phyloP scores from a whole-genome alignment of 768 basidiomycete species.

The Fomitopsis pulvina region DNA sequence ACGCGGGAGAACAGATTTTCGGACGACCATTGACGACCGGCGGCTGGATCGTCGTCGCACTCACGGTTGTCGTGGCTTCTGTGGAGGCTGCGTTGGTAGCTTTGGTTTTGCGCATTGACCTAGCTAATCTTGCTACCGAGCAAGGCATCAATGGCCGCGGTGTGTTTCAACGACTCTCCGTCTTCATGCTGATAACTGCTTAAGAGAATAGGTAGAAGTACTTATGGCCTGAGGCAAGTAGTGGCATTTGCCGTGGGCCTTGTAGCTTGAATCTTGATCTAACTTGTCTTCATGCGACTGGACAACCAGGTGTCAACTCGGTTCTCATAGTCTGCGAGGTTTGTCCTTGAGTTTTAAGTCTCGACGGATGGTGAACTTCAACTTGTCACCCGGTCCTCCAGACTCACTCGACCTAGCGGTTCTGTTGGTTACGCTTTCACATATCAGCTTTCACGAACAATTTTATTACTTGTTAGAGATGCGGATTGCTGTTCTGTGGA shows the following conservation, averaged over 20 bases:
- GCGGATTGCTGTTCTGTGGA: too few relatives aligned
- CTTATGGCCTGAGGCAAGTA: not conserved
- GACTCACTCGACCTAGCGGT: too few relatives aligned
- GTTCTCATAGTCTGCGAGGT: not conserved
- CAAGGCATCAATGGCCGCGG: not conserved
- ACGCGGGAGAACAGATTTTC: slow-evolving; percentile 54
- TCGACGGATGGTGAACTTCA: too few relatives aligned
- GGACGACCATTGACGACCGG: slow-evolving; percentile 78
- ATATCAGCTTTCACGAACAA: too few relatives aligned
- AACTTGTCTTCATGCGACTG: not conserved
- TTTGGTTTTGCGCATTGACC: slow-evolving; percentile 43
- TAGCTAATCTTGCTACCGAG: not conserved
- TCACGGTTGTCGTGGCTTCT: slow-evolving; percentile 51
- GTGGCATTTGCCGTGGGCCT: not conserved
- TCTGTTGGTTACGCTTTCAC: too few relatives aligned
- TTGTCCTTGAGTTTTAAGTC: too few relatives aligned
- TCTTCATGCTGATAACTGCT: not conserved
- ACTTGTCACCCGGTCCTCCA: too few relatives aligned
- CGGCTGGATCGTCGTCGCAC: slow-evolving; percentile 64
- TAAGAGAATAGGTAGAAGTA: not conserved
- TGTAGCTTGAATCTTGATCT: not conserved
- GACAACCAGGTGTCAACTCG: not conserved
- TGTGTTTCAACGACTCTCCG: not conserved
- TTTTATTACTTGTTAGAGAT: too few relatives aligned
- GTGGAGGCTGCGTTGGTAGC: slow-evolving; percentile 63